Evolutionary conservation across 129 eudicot species (phyloP), one percentile per base, ranked within the genome.

Genomic region (Sambucus nigra): DNA sequence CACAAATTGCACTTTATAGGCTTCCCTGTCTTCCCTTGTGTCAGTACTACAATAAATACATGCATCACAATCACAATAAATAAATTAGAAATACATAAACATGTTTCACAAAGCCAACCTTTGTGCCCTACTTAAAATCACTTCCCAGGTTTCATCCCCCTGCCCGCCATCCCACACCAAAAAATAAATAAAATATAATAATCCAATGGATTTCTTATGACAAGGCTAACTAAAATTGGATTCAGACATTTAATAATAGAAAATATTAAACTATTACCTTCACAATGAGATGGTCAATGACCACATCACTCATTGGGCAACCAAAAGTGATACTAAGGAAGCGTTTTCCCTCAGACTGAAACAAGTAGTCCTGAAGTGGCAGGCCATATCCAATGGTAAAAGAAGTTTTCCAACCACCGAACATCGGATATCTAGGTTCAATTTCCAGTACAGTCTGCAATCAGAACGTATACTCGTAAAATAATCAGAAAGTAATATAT

Each of bases 371-470:
- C 60, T 66, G 71, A 41, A 92, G 94, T 0, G 94, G 96, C 80
- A 92, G 65, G 51, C 99, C 82, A 64, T 86, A 92, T 66, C 99
- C 99, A 42, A 92, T 79, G 32, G 96, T 92, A 51, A 92, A 92
- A n/a, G 81, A 45, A 31, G 96, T 86, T 75, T 72, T 86, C 99
- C 99, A 92, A 63, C 99, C 96, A 65, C 96, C 99, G 72, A 92
- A 75, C 94, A 92, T 72, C 16, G 99, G 99, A 76, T 76, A 92
- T 50, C 99, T 79, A 55, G 99, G 99, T 66, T 86, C 99, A 39
- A 92, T 82, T 70, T 79, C 82, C 48, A 92, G 73, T n/a, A 86
- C 65, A 2, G 96, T 86, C 99, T 92, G 94, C 77, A 73, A 67
- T 55, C 29, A 42, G 29, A 59, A 57, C 47, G 45, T 33, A 47